Evolutionary conservation across 1,284 basidiomycete species (phyloP).

Genomic region (Trichosporon inkin): DNA sequence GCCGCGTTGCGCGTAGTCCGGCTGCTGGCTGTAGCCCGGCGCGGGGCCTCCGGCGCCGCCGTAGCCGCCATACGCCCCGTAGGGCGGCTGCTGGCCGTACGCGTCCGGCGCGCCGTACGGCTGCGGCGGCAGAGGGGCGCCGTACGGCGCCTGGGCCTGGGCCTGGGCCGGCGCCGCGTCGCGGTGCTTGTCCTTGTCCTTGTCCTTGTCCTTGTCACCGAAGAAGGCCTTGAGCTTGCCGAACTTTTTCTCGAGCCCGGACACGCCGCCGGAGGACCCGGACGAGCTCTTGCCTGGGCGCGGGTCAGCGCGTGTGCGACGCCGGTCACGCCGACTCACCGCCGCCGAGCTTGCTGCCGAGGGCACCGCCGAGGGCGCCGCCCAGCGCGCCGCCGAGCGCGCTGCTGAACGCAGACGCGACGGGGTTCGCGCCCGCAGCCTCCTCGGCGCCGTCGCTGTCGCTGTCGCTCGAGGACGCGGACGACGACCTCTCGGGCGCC

Average conservation of each 20-base stretch:
- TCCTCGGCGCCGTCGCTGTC: not conserved
- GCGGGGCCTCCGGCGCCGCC: no score
- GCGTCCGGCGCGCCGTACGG: not conserved
- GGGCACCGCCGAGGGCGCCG: not conserved
- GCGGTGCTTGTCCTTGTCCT: not conserved
- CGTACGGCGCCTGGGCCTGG: no score
- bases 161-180: not conserved
- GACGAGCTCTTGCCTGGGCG: not conserved
- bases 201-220: not conserved
- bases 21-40: not conserved
- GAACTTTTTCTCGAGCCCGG: not conserved
- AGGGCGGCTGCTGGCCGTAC: not conserved
- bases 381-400: not conserved
- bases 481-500: not conserved
- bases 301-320: not conserved
- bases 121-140: not conserved
- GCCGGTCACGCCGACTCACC: not conserved
- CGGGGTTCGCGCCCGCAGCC: not conserved
- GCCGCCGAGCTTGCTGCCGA: not conserved
- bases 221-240: not conserved
- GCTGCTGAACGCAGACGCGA: not conserved
- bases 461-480: not conserved
- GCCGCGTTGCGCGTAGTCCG: no score
- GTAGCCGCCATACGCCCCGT: not conserved
- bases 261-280: not conserved